Evolutionary conservation across 495 filamentous ascomycete species (phyloP).

Genomic region (Aspergillus mulundensis): DNA sequence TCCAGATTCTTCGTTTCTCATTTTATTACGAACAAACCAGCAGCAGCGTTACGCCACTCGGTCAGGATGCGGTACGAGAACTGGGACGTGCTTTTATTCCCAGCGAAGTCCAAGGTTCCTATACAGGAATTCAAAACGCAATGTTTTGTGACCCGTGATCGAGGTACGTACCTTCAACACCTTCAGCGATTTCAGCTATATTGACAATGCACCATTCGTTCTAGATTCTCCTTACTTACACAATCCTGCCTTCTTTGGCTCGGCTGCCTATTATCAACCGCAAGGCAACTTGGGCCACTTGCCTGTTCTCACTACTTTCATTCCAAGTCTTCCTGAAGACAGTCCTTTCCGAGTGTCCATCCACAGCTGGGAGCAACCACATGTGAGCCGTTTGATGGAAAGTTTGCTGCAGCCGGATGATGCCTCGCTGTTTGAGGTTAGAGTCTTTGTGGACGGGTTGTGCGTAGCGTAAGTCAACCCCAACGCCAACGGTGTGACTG

Average conservation of each 20-base stretch:
- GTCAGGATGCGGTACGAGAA: conserved; percentile 71
- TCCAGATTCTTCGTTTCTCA: conserved; percentile 18
- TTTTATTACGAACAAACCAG: conserved; percentile 9
- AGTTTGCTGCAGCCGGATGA: conserved; percentile 59
- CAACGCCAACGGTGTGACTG: neutral
- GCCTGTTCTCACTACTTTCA: conserved; percentile 72
- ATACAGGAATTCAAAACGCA: conserved; percentile 83
- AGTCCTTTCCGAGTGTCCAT: conserved; percentile 71
- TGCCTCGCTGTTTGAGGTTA: conserved; percentile 60
- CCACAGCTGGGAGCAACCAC: conserved; percentile 73
- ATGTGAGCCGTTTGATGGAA: conserved; percentile 56
- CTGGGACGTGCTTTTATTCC: conserved; percentile 85
- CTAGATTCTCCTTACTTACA: conserved; percentile 36
- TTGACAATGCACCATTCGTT: neutral
- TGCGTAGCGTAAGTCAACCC: conserved; percentile 54
- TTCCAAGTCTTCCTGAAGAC: conserved; percentile 60
- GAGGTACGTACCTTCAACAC: conserved; percentile 41
- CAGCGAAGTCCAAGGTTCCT: conserved; percentile 57
- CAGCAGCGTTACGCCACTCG: conserved; percentile 9
- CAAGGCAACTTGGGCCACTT: conserved; percentile 43
- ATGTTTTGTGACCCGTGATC: conserved; percentile 71
- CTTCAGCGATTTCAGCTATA: neutral
- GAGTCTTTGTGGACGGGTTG: conserved; percentile 67
- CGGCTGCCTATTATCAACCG: conserved; percentile 22
- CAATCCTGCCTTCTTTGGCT: conserved; percentile 26